Percentiles rank a stretch among this genome's conserved stretches.
Evolutionary conservation across 352 stramenopile species (phyloP).

Genomic region (Globisporangium okanoganense): DNA sequence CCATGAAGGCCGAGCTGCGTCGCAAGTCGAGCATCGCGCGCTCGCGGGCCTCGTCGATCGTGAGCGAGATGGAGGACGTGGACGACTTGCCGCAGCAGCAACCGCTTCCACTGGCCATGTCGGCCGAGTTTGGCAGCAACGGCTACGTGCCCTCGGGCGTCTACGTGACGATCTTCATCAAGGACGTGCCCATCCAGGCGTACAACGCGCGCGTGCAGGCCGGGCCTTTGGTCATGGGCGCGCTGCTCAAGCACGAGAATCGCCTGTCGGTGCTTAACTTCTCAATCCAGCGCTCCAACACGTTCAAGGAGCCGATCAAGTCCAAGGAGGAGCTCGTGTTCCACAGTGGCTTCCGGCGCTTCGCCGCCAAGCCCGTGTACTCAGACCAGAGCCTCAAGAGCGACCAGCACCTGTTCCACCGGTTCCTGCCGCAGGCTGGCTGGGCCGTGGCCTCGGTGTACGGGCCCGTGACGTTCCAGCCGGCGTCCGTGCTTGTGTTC

Average conservation of each 20-base stretch:
- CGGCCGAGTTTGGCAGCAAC: conserved; percentile 56
- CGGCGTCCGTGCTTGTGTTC: conserved; percentile 95
- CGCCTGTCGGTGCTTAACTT: conserved; percentile 98
- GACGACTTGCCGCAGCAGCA: conserved; percentile 36
- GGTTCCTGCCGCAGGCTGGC: conserved; percentile 91
- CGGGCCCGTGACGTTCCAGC: conserved; percentile 95
- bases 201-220: conserved; percentile 52
- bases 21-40: conserved; percentile 46
- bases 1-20: conserved; percentile 60
- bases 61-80: conserved; percentile 74
- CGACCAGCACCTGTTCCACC: conserved; percentile 99
- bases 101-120: conserved; percentile 23
- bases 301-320: conserved; percentile 90
- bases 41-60: conserved; percentile 56
- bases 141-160: conserved; percentile 92
- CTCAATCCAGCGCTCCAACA: conserved; percentile 83
- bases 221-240: conserved; percentile 69
- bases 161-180: conserved; percentile 90
- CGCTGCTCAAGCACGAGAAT: conserved; percentile 96
- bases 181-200: conserved; percentile 54
- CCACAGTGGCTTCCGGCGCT: conserved; percentile 96
- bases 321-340: conserved; percentile 96
- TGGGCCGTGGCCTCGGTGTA: conserved; percentile 91
- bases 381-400: conserved; percentile 98
- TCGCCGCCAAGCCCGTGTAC: conserved; percentile 92